A percentile compares a stretch with the other conserved stretches of the same genome.
Evolutionary conservation across 345 rosid species (phyloP).

Genomic region (Aquilaria sinensis): DNA sequence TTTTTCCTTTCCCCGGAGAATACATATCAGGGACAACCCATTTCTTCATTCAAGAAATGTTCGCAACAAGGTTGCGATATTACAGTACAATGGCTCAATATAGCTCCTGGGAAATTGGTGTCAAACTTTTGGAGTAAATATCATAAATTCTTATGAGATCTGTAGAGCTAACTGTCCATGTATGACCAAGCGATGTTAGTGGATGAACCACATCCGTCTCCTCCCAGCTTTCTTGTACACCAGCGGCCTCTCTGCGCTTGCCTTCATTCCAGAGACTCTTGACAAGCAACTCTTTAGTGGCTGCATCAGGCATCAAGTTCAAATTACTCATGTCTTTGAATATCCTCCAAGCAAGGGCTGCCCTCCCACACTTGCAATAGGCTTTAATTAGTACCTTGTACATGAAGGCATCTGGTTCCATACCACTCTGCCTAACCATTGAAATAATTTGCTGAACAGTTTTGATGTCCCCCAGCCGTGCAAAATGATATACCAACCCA

Average conservation of each 20-base stretch:
- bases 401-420: constrained; percentile 70
- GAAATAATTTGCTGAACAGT: constrained; percentile 63
- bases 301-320: constrained; percentile 53
- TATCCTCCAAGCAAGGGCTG: constrained; percentile 72
- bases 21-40: no score
- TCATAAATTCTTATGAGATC: constrained; percentile 49
- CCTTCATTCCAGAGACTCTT: constrained; percentile 94
- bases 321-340: constrained; percentile 68
- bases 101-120: constrained; percentile 6
- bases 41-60: neutral
- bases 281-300: constrained; percentile 70
- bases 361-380: constrained; percentile 71
- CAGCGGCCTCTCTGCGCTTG: constrained; percentile 78
- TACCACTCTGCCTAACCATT: constrained; percentile 65
- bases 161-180: constrained; percentile 70
- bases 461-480: constrained; percentile 63
- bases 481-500: constrained; percentile 79
- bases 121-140: constrained; percentile 51
- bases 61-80: neutral
- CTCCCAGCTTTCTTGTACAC: constrained; percentile 54
- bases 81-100: constrained; percentile 3
- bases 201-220: constrained; percentile 38
- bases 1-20: no score
- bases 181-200: constrained; percentile 51
- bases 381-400: constrained; percentile 68